Base-by-base conservation (phyloP, 1,284 basidiomycete species). In the Tranzscheliella williamsii region DNA sequence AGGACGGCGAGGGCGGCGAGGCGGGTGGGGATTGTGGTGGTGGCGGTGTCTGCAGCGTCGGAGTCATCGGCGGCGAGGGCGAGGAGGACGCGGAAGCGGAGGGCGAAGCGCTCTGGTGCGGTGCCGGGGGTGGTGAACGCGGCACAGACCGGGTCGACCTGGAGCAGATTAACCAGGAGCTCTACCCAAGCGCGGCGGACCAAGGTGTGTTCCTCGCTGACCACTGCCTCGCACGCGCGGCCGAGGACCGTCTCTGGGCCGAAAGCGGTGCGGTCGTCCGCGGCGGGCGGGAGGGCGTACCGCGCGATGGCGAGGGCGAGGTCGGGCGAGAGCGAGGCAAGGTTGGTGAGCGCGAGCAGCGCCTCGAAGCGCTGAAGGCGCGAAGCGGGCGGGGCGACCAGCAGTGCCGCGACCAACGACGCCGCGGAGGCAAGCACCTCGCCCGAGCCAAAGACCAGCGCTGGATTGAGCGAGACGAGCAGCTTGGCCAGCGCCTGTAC, bases 291-390 rank as follows among this genome's bases (percentile, higher is more conserved):
- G 26, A 29, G 9, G 26, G n/a, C 26, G 11, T 13, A 18, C 12
- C 9, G 18, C 4, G 61, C 65, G n/a, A 72, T 55, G 7, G 85
- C 83, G 16, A 82, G 24, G 9, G 65, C 57, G 20, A 66, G 31
- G 5, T 47, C 46, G 7, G 55, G 49, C 5, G 49, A 48, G 7
- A 73, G 43, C n/a, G 90, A 91, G 1, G 92, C 87, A 26, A 98
- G 80, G 75, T 98, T 98, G 4, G 94, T 98, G 38, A 98, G 82
- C 1, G 92, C 93, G 89, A 98, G 93, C 56, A 92, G 82, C 3
- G 87, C 85, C 78, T 98, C 94, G 72, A 98, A 98, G 34, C 84
- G 84, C 72, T 96, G 91, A 13, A 97, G 81, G 1, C 90, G 84
- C 0, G 83, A 81, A 0, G 85, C 79, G 67, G 88, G 6, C 17